phyloP scores from a whole-genome alignment of 805 yeast species.

The Kluyveromyces aestuarii region DNA sequence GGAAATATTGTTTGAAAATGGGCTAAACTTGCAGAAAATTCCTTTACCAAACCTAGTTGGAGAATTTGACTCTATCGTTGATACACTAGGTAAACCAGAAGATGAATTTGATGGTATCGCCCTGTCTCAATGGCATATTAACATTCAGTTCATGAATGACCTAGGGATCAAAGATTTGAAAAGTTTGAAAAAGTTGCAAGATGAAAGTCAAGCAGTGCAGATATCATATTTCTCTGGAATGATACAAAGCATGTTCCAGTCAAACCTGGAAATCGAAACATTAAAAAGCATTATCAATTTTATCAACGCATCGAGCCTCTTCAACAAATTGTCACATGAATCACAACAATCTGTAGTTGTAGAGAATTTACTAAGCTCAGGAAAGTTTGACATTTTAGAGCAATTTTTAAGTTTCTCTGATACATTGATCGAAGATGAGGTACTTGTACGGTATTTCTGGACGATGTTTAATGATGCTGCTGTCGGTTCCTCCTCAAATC shows the following conservation, averaged over 20 bases:
- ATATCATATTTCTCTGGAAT: conserved; percentile 16
- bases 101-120: conserved; percentile 5
- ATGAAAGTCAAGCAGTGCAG: conserved; percentile 17
- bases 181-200: conserved; percentile 14
- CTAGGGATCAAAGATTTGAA: conserved; percentile 11
- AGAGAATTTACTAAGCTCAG: conserved; percentile 23
- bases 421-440: conserved; percentile 8
- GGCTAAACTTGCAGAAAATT: conserved; percentile 6
- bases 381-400: conserved; percentile 21
- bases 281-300: conserved; percentile 1
- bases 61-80: conserved; percentile 9
- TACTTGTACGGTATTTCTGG: conserved; percentile 31
- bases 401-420: conserved; percentile 9
- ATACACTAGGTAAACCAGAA: conserved; percentile 7
- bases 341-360: conserved; percentile 13
- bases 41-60: neutral
- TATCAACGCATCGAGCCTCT: conserved; percentile 7
- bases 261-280: neutral
- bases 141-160: conserved; percentile 10
- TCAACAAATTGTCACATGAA: conserved; percentile 9
- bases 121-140: conserved; percentile 8
- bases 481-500: conserved; percentile 32
- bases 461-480: conserved; percentile 35
- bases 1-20: conserved; percentile 16
- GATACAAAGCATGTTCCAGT: conserved; percentile 6